Evolutionary conservation across 2,329 filamentous ascomycete species (phyloP), one percentile per base, ranked within the genome.

Genomic region (Aspergillus fumigatus): DNA sequence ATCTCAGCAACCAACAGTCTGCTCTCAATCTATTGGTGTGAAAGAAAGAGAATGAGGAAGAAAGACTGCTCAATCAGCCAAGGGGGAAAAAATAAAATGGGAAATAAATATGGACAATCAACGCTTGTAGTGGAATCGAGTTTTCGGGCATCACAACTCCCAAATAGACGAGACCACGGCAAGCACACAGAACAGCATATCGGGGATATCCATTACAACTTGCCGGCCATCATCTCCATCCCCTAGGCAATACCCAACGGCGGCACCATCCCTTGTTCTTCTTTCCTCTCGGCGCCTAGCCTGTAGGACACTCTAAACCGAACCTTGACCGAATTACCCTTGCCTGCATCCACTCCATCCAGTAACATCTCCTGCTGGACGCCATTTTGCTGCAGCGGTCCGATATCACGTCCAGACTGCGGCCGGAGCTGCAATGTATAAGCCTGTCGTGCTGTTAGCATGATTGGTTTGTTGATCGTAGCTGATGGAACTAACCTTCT

Each of bases 221-320:
- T 25, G 32, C 32, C 17, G 32, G 14, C 40, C 50, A 26, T 41
- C 52, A n/a, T 21, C 21, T 29, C 38, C 48, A 41, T 25, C 19
- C 4, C 19, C 52, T 67, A 94, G 65, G 85, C 84, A 67, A 97
- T 83, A 45, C 86, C 87, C 68, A 97, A 84, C 60, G 90, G 86
- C 10, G 88, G 79, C 64, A 97, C 87, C 76, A 93, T 90, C 4
- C 93, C 93, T 78, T 88, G 90, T 75, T 97, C 91, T 58, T 88
- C 87, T 70, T 85, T 87, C 59, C 72, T 69, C 62, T 80, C 70
- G 2, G 76, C 80, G 3, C 84, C 88, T 11, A 94, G 72, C 67
- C 83, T 85, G 75, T 97, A 97, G 4, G 88, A 85, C 26, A 90
- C 85, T 66, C 90, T 90, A 90, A 92, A 99, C 60, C 94, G 82